Conservation (phyloP, 257 asterid species). For the Solanum pennellii region DNA sequence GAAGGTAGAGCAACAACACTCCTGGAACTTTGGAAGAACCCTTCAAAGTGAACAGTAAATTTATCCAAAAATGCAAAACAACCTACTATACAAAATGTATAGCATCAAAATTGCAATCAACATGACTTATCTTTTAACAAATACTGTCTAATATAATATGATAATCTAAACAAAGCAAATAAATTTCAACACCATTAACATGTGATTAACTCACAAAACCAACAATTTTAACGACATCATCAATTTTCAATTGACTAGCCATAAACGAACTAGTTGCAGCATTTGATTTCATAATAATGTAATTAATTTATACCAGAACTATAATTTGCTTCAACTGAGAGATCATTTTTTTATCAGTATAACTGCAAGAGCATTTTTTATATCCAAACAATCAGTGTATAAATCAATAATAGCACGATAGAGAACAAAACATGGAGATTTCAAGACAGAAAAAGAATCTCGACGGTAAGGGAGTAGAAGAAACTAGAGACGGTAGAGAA, state of each 20-base stretch:
- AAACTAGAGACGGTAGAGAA: too few relatives aligned
- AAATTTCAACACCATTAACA: not conserved
- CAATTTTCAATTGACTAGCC: not conserved
- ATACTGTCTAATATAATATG: not conserved
- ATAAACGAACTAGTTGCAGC: not conserved
- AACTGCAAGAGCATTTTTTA: not conserved
- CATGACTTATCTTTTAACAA: not conserved
- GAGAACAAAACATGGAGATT: not conserved
- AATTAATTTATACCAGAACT: not conserved
- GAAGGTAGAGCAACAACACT: not conserved
- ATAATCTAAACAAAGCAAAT: not conserved
- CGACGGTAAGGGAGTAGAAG: not conserved
- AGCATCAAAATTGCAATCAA: not conserved
- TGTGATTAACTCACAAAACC: not conserved
- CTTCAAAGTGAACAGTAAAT: not conserved
- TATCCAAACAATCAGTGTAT: not conserved
- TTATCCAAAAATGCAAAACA: not conserved
- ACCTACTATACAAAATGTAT: not conserved
- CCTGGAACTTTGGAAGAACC: not conserved
- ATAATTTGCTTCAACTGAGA: not conserved
- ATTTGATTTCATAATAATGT: not conserved
- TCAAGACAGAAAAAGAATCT: not conserved
- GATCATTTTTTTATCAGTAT: not conserved
- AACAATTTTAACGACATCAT: not conserved
- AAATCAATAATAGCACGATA: not conserved